Base-by-base conservation (phyloP, 2,329 filamentous ascomycete species). In the Fusarium stilboides region DNA sequence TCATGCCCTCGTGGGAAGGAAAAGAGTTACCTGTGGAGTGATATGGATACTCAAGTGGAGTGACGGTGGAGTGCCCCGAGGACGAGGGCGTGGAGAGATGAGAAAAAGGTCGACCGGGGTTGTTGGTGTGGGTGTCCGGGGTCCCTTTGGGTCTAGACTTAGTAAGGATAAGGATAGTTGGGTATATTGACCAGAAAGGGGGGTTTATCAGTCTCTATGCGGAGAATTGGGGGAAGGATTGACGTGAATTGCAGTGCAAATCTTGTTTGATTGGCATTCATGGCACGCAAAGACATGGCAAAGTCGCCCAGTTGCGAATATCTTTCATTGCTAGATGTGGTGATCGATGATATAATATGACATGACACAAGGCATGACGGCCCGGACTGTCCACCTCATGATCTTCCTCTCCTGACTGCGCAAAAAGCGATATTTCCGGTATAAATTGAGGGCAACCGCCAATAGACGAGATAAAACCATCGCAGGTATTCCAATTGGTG, bases 51-150 rank as follows among this genome's bases (percentile, higher is more conserved):
- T 34, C 20, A 36, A 54, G 65, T 73, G 70, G 70, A 62, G 71
- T 64, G 66, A 65, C 71, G 56, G 66, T 69, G 69, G 69, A 72
- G 71, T 67, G 57, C 54, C 60, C 59, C 60, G 51, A 57, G 47
- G 63, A 62, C 45, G 58, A 58, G 64, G 49, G 68, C 46, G 68
- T 70, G 68, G 63, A 45, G 68, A 68, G 46, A 68, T 33, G 26
- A 43, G 26, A 51, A 47, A 37, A 37, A 54, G 45, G 26, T 54
- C 45, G 60, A 53, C 70, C 53, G 46, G 61, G 59, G 39, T 62
- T 40, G 34, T 60, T 60, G 37, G 59, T 45, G 52, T 62, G 53
- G 31, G 57, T 42, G 65, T 62, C 62, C 54, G 39, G 56, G 54
- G 64, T 50, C 58, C 10, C 10, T 63, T 65, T 51, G 28, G 39